A percentile compares a stretch with the other conserved stretches of the same genome.
Evolutionary conservation across 805 yeast species (phyloP).

Genomic region (Yamadazyma ubonensis): DNA sequence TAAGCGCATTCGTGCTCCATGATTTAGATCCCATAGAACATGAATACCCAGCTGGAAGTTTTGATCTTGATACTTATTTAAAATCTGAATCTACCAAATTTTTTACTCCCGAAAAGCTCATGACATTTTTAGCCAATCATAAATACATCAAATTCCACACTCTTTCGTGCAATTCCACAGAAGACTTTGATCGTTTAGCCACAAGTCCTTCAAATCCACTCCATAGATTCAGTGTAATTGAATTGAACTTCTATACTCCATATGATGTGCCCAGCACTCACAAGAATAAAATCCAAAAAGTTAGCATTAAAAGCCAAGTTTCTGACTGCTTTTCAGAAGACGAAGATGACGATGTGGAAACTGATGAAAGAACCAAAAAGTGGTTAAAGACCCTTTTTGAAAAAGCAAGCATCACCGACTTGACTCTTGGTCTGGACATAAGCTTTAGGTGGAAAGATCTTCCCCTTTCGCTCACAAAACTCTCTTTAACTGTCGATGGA

Average conservation of each 20-base stretch:
- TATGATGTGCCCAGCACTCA: neutral
- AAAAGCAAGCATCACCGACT: neutral
- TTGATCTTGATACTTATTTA: neutral
- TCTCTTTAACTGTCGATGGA: neutral
- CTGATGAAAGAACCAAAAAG: neutral
- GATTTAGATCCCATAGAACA: too few species aligned
- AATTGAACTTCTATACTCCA: neutral
- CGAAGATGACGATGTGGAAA: neutral
- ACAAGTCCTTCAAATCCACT: neutral
- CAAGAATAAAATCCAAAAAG: neutral
- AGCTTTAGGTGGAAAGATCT: neutral
- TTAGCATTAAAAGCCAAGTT: neutral
- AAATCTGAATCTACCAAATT: neutral
- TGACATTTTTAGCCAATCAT: neutral
- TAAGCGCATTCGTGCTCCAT: neutral
- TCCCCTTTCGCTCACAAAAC: neutral
- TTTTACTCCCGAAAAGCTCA: constrained; percentile 1
- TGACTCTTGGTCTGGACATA: neutral
- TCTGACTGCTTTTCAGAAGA: neutral
- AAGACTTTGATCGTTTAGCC: neutral
- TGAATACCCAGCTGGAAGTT: neutral
- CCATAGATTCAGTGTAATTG: neutral
- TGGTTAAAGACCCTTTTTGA: neutral
- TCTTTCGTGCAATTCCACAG: neutral
- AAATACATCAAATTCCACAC: neutral